Evolutionary conservation across 2,329 filamentous ascomycete species (phyloP), one percentile per base, ranked within the genome.

Genomic region (Emergomyces pasteurianus): DNA sequence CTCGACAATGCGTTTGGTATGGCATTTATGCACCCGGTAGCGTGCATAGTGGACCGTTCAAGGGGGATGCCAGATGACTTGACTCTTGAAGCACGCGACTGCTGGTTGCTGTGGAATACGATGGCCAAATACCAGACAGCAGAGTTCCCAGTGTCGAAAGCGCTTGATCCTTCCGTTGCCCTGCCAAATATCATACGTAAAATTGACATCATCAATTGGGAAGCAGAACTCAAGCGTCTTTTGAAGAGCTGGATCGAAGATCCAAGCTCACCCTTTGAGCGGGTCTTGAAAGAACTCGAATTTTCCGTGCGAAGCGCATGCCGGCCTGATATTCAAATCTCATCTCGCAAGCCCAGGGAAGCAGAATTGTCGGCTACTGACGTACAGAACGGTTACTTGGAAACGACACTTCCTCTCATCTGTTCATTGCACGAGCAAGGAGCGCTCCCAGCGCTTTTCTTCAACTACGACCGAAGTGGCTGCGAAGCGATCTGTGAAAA

Each of bases 401-500:
- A 68, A 26, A 81, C 79, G 10, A 83, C 81, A 2, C 73, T 88
- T 21, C 79, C 83, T 1, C 73, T 89, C 36, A 75, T 87, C 0
- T 78, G 75, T 18, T 80, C 84, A 38, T 77, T 91, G 0, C 81
- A 89, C 56, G 75, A 78, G 18, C 81, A 84, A 60, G 81, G 83
- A 60, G 86, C 86, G 0, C 77, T 92, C 0, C 89, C 88, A 0
- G 88, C 86, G 0, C 84, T 92, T 14, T 71, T 91, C 1, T 92
- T 92, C 77, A 89, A 89, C 68, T 92, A 89, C 66, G 86, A 91
- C 64, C 83, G 87, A 55, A 71, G 72, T 1, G 72, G 76, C 36
- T 92, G 89, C 66, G 87, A 90, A 70, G 70, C 72, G 10, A 81
- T 87, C 34, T 80, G 82, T 31, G 65, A 71, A 28, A 67, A 72